These are phyloP conservation scores for Hibiscus syriacus DNA, from an alignment of 345 rosid species.

Conservation along the genomic window DNA sequence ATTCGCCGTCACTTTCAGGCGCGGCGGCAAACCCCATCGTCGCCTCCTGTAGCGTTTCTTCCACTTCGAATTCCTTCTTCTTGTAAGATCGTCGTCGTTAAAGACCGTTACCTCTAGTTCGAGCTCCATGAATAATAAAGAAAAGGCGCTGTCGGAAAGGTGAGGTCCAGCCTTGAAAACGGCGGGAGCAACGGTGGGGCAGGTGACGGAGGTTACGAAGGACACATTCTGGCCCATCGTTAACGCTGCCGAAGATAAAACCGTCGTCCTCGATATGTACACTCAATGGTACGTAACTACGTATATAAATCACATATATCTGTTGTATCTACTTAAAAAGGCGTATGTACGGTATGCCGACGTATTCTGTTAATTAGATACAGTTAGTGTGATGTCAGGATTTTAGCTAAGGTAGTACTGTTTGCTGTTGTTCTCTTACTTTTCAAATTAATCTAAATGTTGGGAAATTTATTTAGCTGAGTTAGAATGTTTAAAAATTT, in stretches of 20 bases:
- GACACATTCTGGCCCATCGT: conserved; percentile 96
- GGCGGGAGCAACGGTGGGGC: conserved; percentile 52
- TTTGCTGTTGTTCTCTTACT: background rate
- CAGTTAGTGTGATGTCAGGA: background rate
- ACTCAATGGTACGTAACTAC: conserved; percentile 83
- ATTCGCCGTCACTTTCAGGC: conserved; percentile 22
- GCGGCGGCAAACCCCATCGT: conserved; percentile 9
- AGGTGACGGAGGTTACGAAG: conserved; percentile 75
- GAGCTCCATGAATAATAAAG: background rate
- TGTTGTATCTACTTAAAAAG: background rate
- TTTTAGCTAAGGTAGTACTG: background rate
- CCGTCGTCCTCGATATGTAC: conserved; percentile 91
- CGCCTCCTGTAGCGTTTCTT: conserved; percentile 6
- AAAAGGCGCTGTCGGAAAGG: conserved; percentile 16
- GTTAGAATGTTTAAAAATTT: background rate
- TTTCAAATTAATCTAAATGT: no score
- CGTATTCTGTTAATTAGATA: background rate
- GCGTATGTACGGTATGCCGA: background rate
- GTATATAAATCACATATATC: background rate
- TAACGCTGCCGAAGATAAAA: conserved; percentile 65
- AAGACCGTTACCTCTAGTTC: conserved; percentile 1
- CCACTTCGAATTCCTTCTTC: background rate
- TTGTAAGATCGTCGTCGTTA: conserved; percentile 4
- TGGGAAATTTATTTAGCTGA: no score
- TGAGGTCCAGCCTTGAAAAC: conserved; percentile 66